Evolutionary conservation across 1,139 yeast species (phyloP), one percentile per base, ranked within the genome.

Genomic region (Diutina pseudorugosa): DNA sequence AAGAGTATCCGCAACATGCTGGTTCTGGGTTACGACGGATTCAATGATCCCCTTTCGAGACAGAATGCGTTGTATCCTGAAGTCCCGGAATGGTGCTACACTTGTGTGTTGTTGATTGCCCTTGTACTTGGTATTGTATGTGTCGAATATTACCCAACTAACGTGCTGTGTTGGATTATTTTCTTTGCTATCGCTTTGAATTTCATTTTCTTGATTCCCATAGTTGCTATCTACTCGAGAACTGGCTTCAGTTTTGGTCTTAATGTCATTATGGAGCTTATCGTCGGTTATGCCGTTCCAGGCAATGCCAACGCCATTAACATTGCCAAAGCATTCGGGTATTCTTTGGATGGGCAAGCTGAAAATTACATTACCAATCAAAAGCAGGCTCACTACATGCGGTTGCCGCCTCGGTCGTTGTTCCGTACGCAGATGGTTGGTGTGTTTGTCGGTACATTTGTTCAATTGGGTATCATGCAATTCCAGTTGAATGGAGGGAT

Each of bases 261-360:
- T 55, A 80, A 80, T 56, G 81, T 82, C 3, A 65, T 82, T 56
- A 80, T 79, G 47, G 85, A 82, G 62, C 67, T 82, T 58, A 73
- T 82, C 55, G 70, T 78, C 52, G 88, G 88, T 21, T 80, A 80
- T 58, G 82, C 83, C 2, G 57, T 82, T 40, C 86, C 85, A 25
- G 85, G 85, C 51, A 80, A 80, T 53, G 83, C 82, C 50, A 66
- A 72, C 51, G 86, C 86, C 2, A 65, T 80, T 56, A 80, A 77
- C 75, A 72, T 79, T 30, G 66, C 80, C 57, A 81, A 82, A 60
- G 80, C 83, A 1, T 72, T 72, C 55, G 86, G 85, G 27, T 74
- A 73, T 58, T 80, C 79, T 60, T 78, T 80, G 57, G 79, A 76
- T 63, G 77, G 76, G 2, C 86, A 81, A 64, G 83, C 85, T 18